These are phyloP conservation scores for Zygosaccharomyces bisporus DNA, from an alignment of 805 yeast species.

Conservation along the genomic window DNA sequence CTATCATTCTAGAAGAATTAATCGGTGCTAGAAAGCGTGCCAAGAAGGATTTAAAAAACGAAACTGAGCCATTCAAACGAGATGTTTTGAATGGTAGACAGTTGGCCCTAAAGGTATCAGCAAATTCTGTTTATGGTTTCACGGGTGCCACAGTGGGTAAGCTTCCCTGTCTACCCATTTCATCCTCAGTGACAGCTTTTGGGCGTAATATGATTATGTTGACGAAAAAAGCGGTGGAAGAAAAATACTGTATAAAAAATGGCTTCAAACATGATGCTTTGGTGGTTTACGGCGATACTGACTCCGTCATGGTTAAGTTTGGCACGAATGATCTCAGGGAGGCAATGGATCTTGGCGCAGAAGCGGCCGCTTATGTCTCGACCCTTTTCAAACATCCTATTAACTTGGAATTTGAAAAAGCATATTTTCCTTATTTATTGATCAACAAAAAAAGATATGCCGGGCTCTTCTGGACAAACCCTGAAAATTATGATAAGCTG, in stretches of 20 bases:
- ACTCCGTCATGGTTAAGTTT: constrained; percentile 98
- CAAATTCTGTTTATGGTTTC: constrained; percentile 97
- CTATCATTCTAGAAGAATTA: constrained; percentile 85
- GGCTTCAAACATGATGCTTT: constrained; percentile 82
- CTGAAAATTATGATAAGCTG: constrained; percentile 92
- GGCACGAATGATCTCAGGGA: constrained; percentile 76
- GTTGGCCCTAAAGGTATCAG: constrained; percentile 91
- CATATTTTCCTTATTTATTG: constrained; percentile 87
- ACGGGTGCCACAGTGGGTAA: constrained; percentile 99
- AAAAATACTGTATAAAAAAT: constrained; percentile 70
- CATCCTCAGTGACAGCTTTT: constrained; percentile 91
- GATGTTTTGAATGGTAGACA: constrained; percentile 97
- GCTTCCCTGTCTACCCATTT: constrained; percentile 92
- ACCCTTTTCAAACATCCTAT: constrained; percentile 77
- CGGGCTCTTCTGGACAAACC: constrained; percentile 91
- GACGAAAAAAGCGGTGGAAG: constrained; percentile 83
- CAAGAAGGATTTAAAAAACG: constrained; percentile 82
- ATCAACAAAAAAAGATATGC: constrained; percentile 97
- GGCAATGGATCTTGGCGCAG: constrained; percentile 89
- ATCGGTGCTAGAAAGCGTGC: constrained; percentile 91
- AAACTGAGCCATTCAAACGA: constrained; percentile 88
- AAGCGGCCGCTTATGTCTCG: constrained; percentile 89
- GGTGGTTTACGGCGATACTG: constrained; percentile 97
- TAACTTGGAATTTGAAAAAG: constrained; percentile 93
- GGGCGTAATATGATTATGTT: constrained; percentile 96